These are phyloP conservation scores for Lentinula detonsa DNA, from an alignment of 768 basidiomycete species.

Conservation along the genomic window DNA sequence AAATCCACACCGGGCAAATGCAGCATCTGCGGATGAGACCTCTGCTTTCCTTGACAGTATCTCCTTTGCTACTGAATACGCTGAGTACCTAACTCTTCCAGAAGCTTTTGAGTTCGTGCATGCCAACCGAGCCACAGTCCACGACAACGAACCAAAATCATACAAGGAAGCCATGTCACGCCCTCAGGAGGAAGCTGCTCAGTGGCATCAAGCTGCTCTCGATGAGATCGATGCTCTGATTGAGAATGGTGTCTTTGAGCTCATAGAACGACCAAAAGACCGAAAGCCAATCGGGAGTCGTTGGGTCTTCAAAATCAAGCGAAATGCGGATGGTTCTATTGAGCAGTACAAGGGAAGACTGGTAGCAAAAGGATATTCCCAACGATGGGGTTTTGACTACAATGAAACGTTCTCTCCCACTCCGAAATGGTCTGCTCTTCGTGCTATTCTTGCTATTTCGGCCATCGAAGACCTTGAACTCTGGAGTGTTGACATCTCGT, in stretches of 20 bases:
- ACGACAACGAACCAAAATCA: constrained; percentile 11
- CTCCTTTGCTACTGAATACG: too few species aligned
- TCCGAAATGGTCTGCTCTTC: constrained; percentile 12
- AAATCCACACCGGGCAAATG: too few species aligned
- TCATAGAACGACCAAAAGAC: constrained; percentile 25
- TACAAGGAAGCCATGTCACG: constrained; percentile 16
- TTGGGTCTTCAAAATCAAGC: constrained; percentile 39
- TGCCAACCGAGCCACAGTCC: constrained; percentile 1
- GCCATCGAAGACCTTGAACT: constrained; percentile 19
- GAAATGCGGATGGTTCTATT: constrained; percentile 30
- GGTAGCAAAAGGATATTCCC: constrained; percentile 34
- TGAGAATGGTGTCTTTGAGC: constrained; percentile 26
- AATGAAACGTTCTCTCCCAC: constrained; percentile 30
- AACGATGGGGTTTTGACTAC: constrained; percentile 33
- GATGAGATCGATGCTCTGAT: constrained; percentile 20
- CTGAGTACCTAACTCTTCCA: too few species aligned
- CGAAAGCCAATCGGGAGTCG: constrained; percentile 24
- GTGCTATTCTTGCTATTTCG: constrained; percentile 17
- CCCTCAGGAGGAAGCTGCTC: constrained; percentile 8
- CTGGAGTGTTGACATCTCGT: background rate
- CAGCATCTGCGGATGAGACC: too few species aligned
- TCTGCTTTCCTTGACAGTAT: too few species aligned
- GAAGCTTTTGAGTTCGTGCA: too few species aligned
- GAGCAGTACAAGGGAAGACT: constrained; percentile 32
- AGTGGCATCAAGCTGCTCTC: constrained; percentile 20